Conservation (phyloP, 805 yeast genomes). For the Monosporozyma siamensis region DNA sequence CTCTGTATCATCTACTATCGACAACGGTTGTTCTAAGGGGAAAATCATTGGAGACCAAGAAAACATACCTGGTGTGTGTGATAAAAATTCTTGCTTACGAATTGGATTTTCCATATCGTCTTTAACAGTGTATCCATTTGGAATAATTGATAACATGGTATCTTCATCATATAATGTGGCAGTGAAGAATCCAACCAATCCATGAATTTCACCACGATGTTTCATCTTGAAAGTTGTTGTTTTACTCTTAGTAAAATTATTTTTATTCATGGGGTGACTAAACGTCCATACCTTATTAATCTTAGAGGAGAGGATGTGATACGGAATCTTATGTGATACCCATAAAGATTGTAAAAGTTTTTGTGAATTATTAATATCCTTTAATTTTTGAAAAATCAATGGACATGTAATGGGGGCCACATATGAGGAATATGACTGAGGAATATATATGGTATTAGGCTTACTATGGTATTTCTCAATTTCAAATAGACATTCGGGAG, state of each 20-base stretch:
- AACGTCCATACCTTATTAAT: conserved; percentile 54
- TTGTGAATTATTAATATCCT: neutral
- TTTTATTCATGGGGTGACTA: conserved; percentile 37
- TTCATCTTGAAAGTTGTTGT: conserved; percentile 37
- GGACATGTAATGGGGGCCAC: conserved; percentile 64
- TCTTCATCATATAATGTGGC: conserved; percentile 58
- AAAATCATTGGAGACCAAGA: conserved; percentile 68
- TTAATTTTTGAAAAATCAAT: conserved; percentile 34
- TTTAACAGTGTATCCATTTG: conserved; percentile 11
- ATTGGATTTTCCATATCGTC: neutral
- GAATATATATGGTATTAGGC: conserved; percentile 48
- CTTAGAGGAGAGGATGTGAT: conserved; percentile 38
- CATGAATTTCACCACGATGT: conserved; percentile 53
- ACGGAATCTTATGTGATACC: conserved; percentile 36
- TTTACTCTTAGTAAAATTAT: conserved; percentile 14
- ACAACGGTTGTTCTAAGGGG: conserved; percentile 48
- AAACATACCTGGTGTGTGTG: conserved; percentile 36
- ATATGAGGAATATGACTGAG: conserved; percentile 47
- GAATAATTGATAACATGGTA: conserved; percentile 22
- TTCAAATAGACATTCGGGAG: conserved; percentile 67
- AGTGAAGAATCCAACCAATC: conserved; percentile 66
- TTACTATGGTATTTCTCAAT: conserved; percentile 34
- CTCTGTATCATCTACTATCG: conserved; percentile 45
- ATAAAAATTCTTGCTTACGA: conserved; percentile 4
- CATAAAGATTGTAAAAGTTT: conserved; percentile 35